Base-by-base conservation (phyloP, 345 rosid species). In the Trapa incisa region DNA sequence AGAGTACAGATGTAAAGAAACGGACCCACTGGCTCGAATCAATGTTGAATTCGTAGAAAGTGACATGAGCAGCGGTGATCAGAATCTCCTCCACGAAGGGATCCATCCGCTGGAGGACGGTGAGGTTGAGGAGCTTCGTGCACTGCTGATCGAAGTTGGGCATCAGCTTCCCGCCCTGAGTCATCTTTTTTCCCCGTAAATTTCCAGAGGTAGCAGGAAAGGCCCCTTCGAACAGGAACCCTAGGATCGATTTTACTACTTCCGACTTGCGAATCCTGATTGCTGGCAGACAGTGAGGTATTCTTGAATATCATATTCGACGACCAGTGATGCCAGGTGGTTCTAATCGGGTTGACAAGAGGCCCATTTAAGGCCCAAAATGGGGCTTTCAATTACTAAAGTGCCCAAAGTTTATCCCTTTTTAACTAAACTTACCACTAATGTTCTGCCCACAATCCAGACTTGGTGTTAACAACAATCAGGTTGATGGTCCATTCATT, bases 1-100 rank as follows among this genome's bases (percentile, higher is more conserved):
- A 0, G 43, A 41, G n/a, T 39, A 3, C 0, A 67, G 17, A 32
- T 32, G 65, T 12, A 35, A 10, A 41, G 29, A 6, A 61, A 61
- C 22, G 54, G 1, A 91, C 96, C 98, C 98, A 93, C 81, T 82
- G 88, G 80, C 81, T 87, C 70, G 80, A 86, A 37, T 92, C 97
- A 75, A 88, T 76, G 72, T 93, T 84, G 86, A 90, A 93, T 83
- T 93, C 92, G 74, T 90, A 93, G 83, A 93, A 84, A 47, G 98
- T 87, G 71, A 93, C 98, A 71, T 93, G 96, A 70, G 95, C 97
- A 33, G 96, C 96, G 1, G 97, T 94, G 79, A 94, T 88, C 52
- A 91, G 87, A 68, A 94, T 94, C 76, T 93, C 89, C 72, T 87
- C 97, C 35, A 93, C 86, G 73, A 77, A 83, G 12, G 96, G 92